Evolutionary conservation across 176 grass and related monocot genomes (phyloP).

Genomic region (Tillandsia fasciculata): DNA sequence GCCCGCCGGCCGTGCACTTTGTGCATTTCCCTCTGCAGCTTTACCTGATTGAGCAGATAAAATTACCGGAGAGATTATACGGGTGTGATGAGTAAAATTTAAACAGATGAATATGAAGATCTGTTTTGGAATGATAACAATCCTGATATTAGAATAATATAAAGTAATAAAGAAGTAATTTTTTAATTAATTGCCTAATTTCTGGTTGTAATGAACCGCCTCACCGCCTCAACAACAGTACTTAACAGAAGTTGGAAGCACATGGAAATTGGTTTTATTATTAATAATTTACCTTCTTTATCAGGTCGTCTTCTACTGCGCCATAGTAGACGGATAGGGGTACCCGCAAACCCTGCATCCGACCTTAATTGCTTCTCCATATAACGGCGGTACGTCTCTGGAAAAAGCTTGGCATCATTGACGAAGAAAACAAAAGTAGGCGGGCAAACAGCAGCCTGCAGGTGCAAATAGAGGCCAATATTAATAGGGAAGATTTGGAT

Average conservation of each 20-base stretch:
- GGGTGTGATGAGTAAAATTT: not conserved
- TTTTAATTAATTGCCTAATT: too few species aligned
- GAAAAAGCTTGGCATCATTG: constrained; percentile 82
- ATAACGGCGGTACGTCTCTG: constrained; percentile 74
- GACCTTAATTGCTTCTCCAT: constrained; percentile 92
- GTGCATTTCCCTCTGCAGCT: constrained; percentile 20
- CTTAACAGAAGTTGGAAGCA: not conserved
- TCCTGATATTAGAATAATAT: too few species aligned
- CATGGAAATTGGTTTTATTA: not conserved
- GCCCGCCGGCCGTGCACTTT: constrained; percentile 11
- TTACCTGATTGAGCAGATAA: constrained; percentile 30
- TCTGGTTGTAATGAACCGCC: not conserved
- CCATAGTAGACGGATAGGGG: constrained; percentile 80
- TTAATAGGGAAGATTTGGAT: too few species aligned
- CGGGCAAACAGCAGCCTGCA: constrained; percentile 69
- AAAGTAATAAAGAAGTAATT: too few species aligned
- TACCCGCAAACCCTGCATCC: constrained; percentile 78
- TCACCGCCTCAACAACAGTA: not conserved
- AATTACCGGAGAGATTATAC: not conserved
- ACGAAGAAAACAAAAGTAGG: constrained; percentile 96
- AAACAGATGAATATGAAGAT: too few species aligned
- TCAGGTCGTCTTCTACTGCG: constrained; percentile 61
- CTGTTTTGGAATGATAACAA: too few species aligned
- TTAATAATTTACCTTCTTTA: constrained; percentile 33
- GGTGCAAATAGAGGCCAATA: not conserved